Base-by-base conservation (phyloP, 2,329 filamentous ascomycete species). In the Aureobasidium vineae region DNA sequence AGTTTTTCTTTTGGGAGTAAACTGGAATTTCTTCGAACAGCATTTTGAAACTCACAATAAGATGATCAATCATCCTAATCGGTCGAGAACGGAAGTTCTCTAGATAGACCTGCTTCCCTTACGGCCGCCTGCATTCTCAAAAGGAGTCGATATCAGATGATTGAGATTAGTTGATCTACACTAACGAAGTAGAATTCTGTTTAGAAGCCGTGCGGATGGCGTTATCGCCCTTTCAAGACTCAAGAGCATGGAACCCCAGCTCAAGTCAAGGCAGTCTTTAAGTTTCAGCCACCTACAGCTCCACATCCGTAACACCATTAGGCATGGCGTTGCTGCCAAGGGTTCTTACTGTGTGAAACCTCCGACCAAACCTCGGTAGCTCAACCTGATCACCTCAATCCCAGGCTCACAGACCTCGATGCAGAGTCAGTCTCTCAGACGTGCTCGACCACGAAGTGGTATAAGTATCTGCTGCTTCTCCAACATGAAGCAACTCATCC, bases 391-490 rank as follows among this genome's bases (percentile, higher is more conserved):
- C 31, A 43, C 21, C 45, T 63, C 31, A 28, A 52, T 13, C 3
- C 23, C 19, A 52, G n/a, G 13, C 47, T 45, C 61, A 43, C 38
- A 53, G 38, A 54, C 38, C 38, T n/a, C 15, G n/a, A 40, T 2
- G 38, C 3, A 45, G 31, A 52, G 45, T 28, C 33, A 52, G 33
- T 52, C 36, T 31, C 26, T 21, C 4, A 41, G 15, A 40, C 36
- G 23, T 31, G 26, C 31, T 28, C 21, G 31, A 40, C 26, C 49
- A 56, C 13, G 13, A 38, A 19, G 38, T 41, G 40, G 49, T 65
- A 65, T 65, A 65, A 65, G 61, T 65, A 65, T 45, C 36, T 43
- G 21, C 49, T 45, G 10, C 26, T 65, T 47, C 38, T 53, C 40
- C 49, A 45, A 45, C 49, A 54, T 13, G 49, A 65, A 36, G 11